These are phyloP conservation scores for Diaporthe sp. DNA, from an alignment of 2,329 filamentous ascomycete species.

Conservation along the genomic window DNA sequence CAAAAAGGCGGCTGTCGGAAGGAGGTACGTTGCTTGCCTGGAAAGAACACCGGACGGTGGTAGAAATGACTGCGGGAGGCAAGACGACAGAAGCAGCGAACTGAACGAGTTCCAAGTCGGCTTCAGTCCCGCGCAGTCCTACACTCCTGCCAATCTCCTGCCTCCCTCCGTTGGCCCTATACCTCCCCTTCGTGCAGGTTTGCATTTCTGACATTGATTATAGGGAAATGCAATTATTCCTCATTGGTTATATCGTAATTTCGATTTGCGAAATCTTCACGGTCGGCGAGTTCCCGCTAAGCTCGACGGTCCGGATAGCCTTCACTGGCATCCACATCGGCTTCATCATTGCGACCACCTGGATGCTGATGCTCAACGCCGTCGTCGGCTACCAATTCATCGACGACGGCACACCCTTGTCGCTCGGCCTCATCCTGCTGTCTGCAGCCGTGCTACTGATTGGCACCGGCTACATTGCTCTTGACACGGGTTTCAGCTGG, in stretches of 20 bases:
- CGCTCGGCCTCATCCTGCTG: constrained; percentile 78
- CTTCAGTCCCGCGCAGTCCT: background rate
- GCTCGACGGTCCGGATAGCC: constrained; percentile 76
- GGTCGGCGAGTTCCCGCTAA: constrained; percentile 87
- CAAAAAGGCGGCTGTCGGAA: constrained; percentile 93
- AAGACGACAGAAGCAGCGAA: background rate
- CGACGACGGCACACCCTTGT: constrained; percentile 91
- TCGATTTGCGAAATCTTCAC: constrained; percentile 98
- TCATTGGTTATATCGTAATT: constrained; percentile 86
- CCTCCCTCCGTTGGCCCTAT: background rate
- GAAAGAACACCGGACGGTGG: background rate
- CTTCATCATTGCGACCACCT: constrained; percentile 87
- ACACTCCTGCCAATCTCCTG: constrained; percentile 19
- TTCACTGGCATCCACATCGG: constrained; percentile 94
- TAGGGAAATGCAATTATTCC: constrained; percentile 97
- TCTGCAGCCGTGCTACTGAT: constrained; percentile 83
- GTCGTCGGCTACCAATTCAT: constrained; percentile 93
- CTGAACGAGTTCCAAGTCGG: background rate
- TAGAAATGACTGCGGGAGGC: background rate
- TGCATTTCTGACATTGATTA: background rate
- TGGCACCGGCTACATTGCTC: constrained; percentile 93
- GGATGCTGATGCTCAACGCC: constrained; percentile 93
- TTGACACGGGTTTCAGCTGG: constrained; percentile 92
- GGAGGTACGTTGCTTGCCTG: constrained; percentile 73
- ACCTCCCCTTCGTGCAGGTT: background rate